Conservation (phyloP, 768 basidiomycete species). For the Russula brevipes region DNA sequence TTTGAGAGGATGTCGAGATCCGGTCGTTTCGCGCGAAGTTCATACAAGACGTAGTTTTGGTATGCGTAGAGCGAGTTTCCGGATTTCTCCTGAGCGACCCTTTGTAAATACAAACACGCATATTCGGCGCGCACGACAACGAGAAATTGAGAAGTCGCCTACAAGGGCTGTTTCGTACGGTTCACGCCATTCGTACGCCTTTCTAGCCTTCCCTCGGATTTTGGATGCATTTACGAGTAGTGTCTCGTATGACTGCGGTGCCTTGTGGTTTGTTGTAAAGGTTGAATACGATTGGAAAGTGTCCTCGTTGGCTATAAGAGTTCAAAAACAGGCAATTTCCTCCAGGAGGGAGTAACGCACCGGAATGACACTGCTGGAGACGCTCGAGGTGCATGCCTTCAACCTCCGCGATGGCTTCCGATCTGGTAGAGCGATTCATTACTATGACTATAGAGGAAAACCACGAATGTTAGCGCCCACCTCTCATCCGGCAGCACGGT, state of each 20-base stretch:
- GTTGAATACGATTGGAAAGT: constrained; percentile 84
- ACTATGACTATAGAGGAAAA: not conserved
- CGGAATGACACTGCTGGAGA: constrained; percentile 70
- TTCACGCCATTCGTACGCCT: constrained; percentile 61
- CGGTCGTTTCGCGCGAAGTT: constrained; percentile 55
- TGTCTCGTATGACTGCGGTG: constrained; percentile 70
- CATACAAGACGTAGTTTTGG: constrained; percentile 56
- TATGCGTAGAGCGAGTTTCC: constrained; percentile 52
- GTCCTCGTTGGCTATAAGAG: constrained; percentile 60
- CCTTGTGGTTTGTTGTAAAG: constrained; percentile 77
- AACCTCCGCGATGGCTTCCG: constrained; percentile 44
- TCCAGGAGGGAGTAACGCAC: constrained; percentile 36
- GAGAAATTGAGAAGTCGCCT: constrained; percentile 24
- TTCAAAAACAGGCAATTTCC: constrained; percentile 1
- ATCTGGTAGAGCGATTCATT: constrained; percentile 32
- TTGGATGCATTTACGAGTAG: constrained; percentile 76
- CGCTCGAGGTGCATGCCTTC: constrained; percentile 59
- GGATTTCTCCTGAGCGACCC: constrained; percentile 23
- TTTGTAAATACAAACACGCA: constrained; percentile 29
- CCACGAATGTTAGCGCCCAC: constrained; percentile 31
- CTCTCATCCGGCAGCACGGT: constrained; percentile 42
- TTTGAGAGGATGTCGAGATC: constrained; percentile 52
- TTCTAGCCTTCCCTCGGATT: constrained; percentile 53
- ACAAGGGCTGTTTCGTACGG: constrained; percentile 57
- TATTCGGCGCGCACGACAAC: not conserved